phyloP scores from a whole-genome alignment of 306 rosid genomes.

The Corylus avellana region DNA sequence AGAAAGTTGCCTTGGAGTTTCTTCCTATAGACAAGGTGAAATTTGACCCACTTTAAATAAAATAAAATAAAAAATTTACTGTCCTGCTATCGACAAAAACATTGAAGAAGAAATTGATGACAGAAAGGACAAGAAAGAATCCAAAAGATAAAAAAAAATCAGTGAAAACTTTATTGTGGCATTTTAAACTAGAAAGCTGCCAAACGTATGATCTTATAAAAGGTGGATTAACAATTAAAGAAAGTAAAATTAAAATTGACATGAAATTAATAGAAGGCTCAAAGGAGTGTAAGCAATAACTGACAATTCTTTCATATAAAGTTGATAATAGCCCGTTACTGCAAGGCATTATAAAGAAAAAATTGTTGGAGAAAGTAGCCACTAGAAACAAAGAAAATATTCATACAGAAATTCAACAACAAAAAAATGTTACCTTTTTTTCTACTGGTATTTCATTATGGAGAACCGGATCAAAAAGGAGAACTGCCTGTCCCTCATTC shows the following conservation, averaged over 20 bases:
- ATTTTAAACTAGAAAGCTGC: background rate
- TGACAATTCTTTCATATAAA: slow-evolving; percentile 14
- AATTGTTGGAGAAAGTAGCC: slow-evolving; percentile 11
- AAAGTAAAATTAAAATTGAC: background rate
- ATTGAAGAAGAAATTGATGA: background rate
- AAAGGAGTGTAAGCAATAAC: slow-evolving; percentile 6
- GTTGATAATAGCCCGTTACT: slow-evolving; percentile 10
- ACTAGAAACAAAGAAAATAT: background rate
- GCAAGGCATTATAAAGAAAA: background rate
- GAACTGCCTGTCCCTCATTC: slow-evolving; percentile 32
- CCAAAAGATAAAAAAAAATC: background rate
- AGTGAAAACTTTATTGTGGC: background rate
- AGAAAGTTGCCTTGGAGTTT: background rate
- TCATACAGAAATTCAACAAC: background rate
- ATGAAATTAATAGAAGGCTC: background rate
- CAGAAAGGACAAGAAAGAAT: background rate
- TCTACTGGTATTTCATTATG: slow-evolving; percentile 32
- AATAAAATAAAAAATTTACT: background rate
- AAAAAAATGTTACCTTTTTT: slow-evolving; percentile 48
- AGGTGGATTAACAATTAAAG: slow-evolving; percentile 4
- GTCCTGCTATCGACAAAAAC: background rate
- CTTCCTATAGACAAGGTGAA: background rate
- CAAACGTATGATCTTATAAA: background rate
- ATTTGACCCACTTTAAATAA: background rate
- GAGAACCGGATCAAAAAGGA: slow-evolving; percentile 27